Percentiles rank a stretch among this genome's conserved stretches.
These are phyloP conservation scores for Thraustochytrium striatum DNA, from an alignment of 352 stramenopile species.

Conservation along the genomic window DNA sequence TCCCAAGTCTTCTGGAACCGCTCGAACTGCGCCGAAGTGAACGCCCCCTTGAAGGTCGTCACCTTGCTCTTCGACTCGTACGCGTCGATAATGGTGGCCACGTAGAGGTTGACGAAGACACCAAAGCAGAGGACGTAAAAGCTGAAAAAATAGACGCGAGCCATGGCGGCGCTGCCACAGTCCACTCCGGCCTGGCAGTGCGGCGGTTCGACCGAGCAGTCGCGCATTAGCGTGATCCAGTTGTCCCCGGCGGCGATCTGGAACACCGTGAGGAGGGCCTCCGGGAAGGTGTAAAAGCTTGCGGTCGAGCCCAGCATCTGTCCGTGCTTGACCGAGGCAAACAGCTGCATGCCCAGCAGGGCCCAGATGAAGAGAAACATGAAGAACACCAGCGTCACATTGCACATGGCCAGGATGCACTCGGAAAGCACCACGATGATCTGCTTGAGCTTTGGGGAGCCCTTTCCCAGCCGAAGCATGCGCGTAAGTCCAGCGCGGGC, in stretches of 20 bases:
- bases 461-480: background rate
- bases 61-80: conserved; percentile 21
- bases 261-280: conserved; percentile 73
- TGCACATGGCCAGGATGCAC: conserved; percentile 56
- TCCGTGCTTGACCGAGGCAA: conserved; percentile 68
- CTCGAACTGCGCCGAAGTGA: background rate
- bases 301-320: conserved; percentile 68
- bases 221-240: conserved; percentile 79
- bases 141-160: conserved; percentile 18
- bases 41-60: background rate
- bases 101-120: conserved; percentile 43
- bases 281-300: conserved; percentile 79
- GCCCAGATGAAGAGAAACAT: conserved; percentile 81
- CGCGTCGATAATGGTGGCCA: conserved; percentile 37
- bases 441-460: background rate
- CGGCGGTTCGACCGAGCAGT: conserved; percentile 56
- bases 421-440: background rate
- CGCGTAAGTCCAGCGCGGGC: background rate
- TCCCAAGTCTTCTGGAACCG: background rate
- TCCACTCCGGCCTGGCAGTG: background rate
- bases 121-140: conserved; percentile 36
- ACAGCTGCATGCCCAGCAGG: conserved; percentile 80
- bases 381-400: conserved; percentile 55
- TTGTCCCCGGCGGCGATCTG: conserved; percentile 74
- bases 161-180: background rate